These are phyloP conservation scores for Toxoplasma gondii DNA, from an alignment of 169 alveolate species.

Conservation along the genomic window DNA sequence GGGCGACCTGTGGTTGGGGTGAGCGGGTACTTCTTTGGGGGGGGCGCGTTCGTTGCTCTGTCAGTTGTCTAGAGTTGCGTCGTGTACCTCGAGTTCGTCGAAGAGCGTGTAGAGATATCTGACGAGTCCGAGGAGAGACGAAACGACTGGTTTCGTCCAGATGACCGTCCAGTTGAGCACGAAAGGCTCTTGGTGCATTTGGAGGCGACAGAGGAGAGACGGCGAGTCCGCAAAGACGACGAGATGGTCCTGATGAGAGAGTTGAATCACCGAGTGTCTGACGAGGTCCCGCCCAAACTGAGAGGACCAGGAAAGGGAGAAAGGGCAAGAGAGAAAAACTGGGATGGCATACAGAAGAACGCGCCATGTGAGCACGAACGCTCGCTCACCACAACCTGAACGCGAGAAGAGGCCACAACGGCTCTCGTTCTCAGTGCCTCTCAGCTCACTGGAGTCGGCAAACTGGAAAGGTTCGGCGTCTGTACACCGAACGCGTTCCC, in stretches of 20 bases:
- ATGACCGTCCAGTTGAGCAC: conserved; percentile 14
- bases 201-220: conserved; percentile 13
- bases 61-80: not conserved
- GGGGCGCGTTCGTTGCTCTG: not conserved
- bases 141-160: not conserved
- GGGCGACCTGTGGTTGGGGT: too few species aligned
- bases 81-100: not conserved
- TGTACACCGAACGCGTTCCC: too few species aligned
- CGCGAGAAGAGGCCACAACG: too few species aligned
- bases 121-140: not conserved
- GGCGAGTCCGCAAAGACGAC: conserved; percentile 6
- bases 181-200: conserved; percentile 7
- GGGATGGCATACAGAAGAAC: too few species aligned
- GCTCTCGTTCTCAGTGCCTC: too few species aligned
- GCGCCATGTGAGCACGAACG: not conserved
- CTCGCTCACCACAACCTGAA: not conserved
- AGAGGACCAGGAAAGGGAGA: not conserved
- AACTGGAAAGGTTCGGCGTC: too few species aligned
- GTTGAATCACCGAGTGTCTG: not conserved
- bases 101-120: not conserved
- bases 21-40: not conserved
- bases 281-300: conserved; percentile 14
- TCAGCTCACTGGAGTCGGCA: too few species aligned
- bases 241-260: not conserved
- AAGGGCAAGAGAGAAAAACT: not conserved